Evolutionary conservation across 192 early-diverging fungal species (phyloP), one percentile per base, ranked within the genome.

Genomic region (Coemansia sp.): DNA sequence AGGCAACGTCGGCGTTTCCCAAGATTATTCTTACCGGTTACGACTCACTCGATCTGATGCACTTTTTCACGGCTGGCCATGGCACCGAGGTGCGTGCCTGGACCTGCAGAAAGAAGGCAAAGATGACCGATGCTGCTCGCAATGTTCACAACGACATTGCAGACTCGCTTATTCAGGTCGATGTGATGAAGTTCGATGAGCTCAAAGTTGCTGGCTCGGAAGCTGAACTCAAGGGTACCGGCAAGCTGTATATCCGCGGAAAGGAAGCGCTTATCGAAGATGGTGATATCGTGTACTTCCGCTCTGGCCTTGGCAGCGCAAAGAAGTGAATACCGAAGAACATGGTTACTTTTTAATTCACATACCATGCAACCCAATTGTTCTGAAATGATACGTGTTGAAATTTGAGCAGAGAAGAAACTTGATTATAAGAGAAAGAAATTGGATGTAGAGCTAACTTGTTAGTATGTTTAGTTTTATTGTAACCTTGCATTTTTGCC

Each of bases 21-120:
- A 93, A 92, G 81, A 95, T 98, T 64, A 91, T 97, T 60, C 83
- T 91, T 7, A 84, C 88, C n/a, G 96, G 96, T 55, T 98, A 98
- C 76, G 61, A 84, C 30, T 87, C 91, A 45, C 84, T 98, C 59
- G 82, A 89, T 55, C 79, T 98, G 28, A 86, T 90, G 71, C 95
- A 98, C 84, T 98, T 89, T 82, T 96, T 97, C 83, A 97, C 95
- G 31, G 92, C 86, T 48, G 95, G 96, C 36, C 52, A 54, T 4
- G 87, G 85, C 28, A 85, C 88, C 70, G 95, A 99, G 82, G 93
- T 96, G 22, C 84, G 92, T 50, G 92, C 92, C 30, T 98, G 94
- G 94, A 95, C 94, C 29, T 90, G 96, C 73, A 82, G 91, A 37
- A 85, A 88, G 68, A 83, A 84, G 31, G 84, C 87, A 44, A 91